phyloP scores from a whole-genome alignment of 257 asterid genomes.

The Rauvolfia tetraphylla region DNA sequence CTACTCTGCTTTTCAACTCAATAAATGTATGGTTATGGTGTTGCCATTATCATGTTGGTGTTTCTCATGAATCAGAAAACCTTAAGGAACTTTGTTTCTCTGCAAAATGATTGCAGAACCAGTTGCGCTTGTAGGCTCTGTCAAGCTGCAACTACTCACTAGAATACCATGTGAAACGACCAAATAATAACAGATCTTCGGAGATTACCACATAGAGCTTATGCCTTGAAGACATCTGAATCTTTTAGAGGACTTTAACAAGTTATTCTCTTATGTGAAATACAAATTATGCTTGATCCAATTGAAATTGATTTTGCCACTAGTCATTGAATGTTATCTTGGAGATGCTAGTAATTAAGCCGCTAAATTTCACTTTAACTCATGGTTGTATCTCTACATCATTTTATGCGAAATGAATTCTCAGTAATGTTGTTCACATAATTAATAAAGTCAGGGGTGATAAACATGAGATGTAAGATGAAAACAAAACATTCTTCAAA shows the following conservation, averaged over 20 bases:
- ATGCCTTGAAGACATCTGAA: not conserved
- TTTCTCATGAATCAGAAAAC: no score
- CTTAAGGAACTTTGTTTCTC: not conserved
- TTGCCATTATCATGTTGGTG: not conserved
- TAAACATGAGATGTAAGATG: not conserved
- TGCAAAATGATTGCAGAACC: not conserved
- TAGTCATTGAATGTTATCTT: not conserved
- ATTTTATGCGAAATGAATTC: not conserved
- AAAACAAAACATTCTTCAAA: not conserved
- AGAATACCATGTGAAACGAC: not conserved
- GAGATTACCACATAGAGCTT: not conserved
- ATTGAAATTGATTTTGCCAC: not conserved
- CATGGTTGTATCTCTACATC: no score
- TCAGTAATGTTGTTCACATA: not conserved
- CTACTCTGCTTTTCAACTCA: not conserved
- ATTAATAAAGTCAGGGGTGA: no score
- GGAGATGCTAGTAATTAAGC: not conserved
- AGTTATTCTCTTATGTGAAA: not conserved
- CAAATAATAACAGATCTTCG: not conserved
- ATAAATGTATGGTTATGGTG: not conserved
- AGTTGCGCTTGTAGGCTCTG: not conserved
- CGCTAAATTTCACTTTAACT: no score
- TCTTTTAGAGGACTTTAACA: not conserved
- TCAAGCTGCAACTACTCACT: not conserved
- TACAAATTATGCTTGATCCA: not conserved